Evolutionary conservation across 2,329 filamentous ascomycete genomes (phyloP), one percentile per base, ranked within the genome.

Genomic region (Cercospora beticola): DNA sequence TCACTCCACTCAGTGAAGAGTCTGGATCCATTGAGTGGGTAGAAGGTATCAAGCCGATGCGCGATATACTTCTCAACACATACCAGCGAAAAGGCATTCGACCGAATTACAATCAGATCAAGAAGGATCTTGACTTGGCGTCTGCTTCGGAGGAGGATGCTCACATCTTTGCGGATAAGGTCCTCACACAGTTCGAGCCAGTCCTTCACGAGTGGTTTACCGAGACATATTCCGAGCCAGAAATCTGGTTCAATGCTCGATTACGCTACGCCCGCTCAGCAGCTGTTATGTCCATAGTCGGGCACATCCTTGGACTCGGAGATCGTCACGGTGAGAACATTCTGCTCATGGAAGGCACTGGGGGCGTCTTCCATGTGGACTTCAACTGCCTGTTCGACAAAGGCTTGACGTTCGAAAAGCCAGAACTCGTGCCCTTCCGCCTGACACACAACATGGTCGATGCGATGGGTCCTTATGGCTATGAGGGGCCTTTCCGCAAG

Each of bases 321-420:
- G 95, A 99, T 80, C 90, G 95, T 4, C 95, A 99, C 81, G 94
- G 94, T 68, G 95, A 99, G 80, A 99, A 99, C 80, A 92, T 99
- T 65, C 87, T 97, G 31, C 89, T 99, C 33, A 93, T 98, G 79
- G 93, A 98, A 82, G 91, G 92, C 66, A 96, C 93, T 72, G 95
- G 96, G 56, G 94, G 94, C 62, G 89, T 97, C 2, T 92, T 99
- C 80, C 95, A 99, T 80, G 96, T 99, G 57, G 95, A 99, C 81
- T 99, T 99, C 86, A 99, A 99, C 82, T 99, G 96, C 80, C 88
- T 99, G 4, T 99, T 99, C 79, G 96, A 99, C 83, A 99, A 99
- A 75, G 95, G 95, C 1, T 87, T 94, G 49, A 97, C 94, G 0
- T 98, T 99, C 78, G 90, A 93, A 71, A 97, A 96, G 79, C 94